Evolutionary conservation across 345 rosid species (phyloP).

Genomic region (Arabis hirsuta): DNA sequence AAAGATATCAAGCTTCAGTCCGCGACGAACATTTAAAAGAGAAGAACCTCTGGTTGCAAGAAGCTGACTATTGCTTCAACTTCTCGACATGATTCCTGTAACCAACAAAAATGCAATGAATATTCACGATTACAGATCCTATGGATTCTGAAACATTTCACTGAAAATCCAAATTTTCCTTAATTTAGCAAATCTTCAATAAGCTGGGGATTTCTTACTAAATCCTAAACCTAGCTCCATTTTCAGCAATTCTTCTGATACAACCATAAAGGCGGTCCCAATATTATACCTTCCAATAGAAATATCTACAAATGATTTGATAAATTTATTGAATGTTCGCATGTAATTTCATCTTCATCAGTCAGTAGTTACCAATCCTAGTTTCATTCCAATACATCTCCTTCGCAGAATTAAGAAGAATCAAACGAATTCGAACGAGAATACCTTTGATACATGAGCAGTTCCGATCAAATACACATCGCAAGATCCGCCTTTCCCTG

Average conservation of each 20-base stretch:
- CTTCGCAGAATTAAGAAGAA: neutral
- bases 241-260: neutral
- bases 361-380: neutral
- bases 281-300: constrained; percentile 3
- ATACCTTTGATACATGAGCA: constrained; percentile 94
- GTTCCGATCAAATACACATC: constrained; percentile 90
- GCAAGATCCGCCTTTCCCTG: constrained; percentile 72
- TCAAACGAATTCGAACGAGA: constrained; percentile 9
- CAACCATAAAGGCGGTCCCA: constrained; percentile 11
- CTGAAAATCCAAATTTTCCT: neutral
- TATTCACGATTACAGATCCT: neutral
- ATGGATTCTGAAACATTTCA: constrained; percentile 1
- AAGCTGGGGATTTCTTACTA: neutral
- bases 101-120: constrained; percentile 1
- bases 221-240: constrained; percentile 4
- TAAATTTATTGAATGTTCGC: neutral
- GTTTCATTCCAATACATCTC: constrained; percentile 6
- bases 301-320: neutral
- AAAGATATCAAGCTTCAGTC: constrained; percentile 18
- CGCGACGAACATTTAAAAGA: constrained; percentile 16
- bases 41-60: constrained; percentile 91
- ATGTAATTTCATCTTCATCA: constrained; percentile 26
- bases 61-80: constrained; percentile 75
- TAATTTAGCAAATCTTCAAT: neutral
- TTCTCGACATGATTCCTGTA: constrained; percentile 49